Percentiles rank a stretch among this genome's conserved stretches.
Evolutionary conservation across 2,329 filamentous ascomycete species (phyloP).

Genomic region (Malbranchea cinnamomea): DNA sequence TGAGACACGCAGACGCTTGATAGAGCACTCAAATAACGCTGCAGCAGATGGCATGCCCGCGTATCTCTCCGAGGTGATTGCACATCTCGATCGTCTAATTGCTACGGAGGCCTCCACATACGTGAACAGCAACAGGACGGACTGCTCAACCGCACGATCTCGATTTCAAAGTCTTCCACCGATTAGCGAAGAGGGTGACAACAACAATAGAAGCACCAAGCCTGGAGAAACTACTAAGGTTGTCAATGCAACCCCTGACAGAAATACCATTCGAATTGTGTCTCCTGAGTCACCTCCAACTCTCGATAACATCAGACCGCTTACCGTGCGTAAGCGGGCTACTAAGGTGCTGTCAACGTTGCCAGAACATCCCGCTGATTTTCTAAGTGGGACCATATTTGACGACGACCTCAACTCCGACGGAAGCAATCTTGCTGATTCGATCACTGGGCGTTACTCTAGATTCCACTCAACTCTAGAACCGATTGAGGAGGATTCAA

Average conservation of each 20-base stretch:
- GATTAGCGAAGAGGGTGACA: constrained; percentile 8
- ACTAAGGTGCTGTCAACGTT: constrained; percentile 6
- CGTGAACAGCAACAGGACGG: constrained; percentile 3
- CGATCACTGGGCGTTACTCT: constrained; percentile 5
- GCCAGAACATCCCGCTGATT: constrained; percentile 8
- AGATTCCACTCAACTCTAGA: constrained; percentile 22
- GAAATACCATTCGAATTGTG: constrained; percentile 42
- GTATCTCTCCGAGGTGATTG: constrained; percentile 45
- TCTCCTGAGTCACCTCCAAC: constrained; percentile 35
- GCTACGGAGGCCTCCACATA: constrained; percentile 14
- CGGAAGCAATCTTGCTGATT: constrained; percentile 1
- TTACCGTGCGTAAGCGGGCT: constrained; percentile 39
- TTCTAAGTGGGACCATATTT: constrained; percentile 1
- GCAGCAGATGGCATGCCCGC: constrained; percentile 30
- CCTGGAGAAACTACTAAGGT: too few relatives aligned
- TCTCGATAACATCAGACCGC: constrained; percentile 32
- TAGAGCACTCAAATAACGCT: constrained; percentile 33
- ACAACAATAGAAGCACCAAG: too few relatives aligned
- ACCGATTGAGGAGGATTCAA: constrained; percentile 28
- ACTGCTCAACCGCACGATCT: constrained; percentile 14
- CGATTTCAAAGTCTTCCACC: constrained; percentile 9
- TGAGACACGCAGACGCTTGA: constrained; percentile 43
- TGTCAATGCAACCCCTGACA: too few relatives aligned
- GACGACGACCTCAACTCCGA: neutral
- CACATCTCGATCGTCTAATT: constrained; percentile 44